Base-by-base conservation (phyloP, 768 basidiomycete species). In the Coprinellus aureogranulatus region DNA sequence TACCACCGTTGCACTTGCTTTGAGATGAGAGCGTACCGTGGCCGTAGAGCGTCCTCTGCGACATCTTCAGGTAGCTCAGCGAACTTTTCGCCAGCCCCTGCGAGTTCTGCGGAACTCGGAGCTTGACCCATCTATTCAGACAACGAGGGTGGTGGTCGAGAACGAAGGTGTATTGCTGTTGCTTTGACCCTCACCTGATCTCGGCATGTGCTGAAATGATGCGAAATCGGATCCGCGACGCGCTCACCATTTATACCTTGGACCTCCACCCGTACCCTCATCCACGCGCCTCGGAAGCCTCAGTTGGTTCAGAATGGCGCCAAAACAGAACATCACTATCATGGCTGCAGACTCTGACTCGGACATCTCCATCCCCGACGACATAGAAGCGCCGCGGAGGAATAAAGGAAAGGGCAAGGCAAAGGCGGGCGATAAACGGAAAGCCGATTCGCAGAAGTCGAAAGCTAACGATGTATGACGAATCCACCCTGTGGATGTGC, bases 321-420 rank as follows among this genome's bases (percentile, higher is more conserved):
- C 74, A 9, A 73, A 72, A 61, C 66, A 63, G 52, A 75, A 74
- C 61, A 64, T 53, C 20, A 48, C 41, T 11, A 77, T 78, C 63
- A 83, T 81, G 77, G 81, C 81, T 28, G 76, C 81, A 46, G 86
- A 87, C 65, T 88, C 85, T 1, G 89, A 88, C 67, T 90, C 88
- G 2, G 89, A 89, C 61, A 83, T 86, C 25, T 87, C 85, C 37
- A 70, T 88, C 42, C 76, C 79, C 12, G 83, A 82, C 44, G 82
- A 85, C 16, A 74, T 73, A 14, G 78, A 78, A 37, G 64, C 59
- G 44, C 71, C 68, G 58, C 64, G 61, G 34, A 82, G 81, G 64
- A 75, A 73, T 12, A 84, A 83, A 64, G 80, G 78, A 14, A 88
- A 85, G 64, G 79, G 74, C 1, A 86, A 86, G 67, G 75, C 73